Evolutionary conservation across 768 basidiomycete species (phyloP).

Genomic region (Steccherinum ochraceum): DNA sequence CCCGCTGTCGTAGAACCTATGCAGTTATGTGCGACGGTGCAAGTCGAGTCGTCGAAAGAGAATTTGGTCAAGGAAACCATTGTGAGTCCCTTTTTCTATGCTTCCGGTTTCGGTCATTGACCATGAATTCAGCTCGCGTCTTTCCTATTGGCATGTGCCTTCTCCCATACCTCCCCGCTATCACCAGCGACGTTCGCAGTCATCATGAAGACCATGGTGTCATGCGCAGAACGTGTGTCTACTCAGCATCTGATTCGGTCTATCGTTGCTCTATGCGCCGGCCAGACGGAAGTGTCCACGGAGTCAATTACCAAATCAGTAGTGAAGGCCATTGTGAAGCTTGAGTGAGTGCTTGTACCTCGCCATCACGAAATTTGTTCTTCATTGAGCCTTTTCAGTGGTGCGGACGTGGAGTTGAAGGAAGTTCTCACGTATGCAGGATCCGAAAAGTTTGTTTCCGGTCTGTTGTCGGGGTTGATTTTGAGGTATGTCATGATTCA

Average conservation of each 20-base stretch:
- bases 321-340: constrained; percentile 28
- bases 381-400: constrained; percentile 23
- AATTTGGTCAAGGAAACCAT: constrained; percentile 40
- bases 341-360: constrained; percentile 46
- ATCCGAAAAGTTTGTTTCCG: constrained; percentile 49
- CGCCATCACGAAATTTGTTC: neutral
- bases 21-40: constrained; percentile 17
- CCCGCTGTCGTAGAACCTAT: constrained; percentile 60
- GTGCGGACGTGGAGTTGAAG: constrained; percentile 42
- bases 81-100: constrained; percentile 31
- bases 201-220: constrained; percentile 48
- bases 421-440: constrained; percentile 41
- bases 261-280: constrained; percentile 54
- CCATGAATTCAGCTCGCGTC: constrained; percentile 49
- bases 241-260: constrained; percentile 61
- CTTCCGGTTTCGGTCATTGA: neutral
- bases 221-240: constrained; percentile 41
- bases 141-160: constrained; percentile 64
- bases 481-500: neutral
- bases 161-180: constrained; percentile 62
- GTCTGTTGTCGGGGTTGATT: constrained; percentile 30
- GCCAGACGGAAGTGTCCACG: constrained; percentile 44
- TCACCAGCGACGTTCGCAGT: constrained; percentile 51
- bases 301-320: constrained; percentile 30
- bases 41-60: constrained; percentile 9